Conservation (phyloP, 2,329 filamentous ascomycete genomes). For the Bipolaris sorokiniana region DNA sequence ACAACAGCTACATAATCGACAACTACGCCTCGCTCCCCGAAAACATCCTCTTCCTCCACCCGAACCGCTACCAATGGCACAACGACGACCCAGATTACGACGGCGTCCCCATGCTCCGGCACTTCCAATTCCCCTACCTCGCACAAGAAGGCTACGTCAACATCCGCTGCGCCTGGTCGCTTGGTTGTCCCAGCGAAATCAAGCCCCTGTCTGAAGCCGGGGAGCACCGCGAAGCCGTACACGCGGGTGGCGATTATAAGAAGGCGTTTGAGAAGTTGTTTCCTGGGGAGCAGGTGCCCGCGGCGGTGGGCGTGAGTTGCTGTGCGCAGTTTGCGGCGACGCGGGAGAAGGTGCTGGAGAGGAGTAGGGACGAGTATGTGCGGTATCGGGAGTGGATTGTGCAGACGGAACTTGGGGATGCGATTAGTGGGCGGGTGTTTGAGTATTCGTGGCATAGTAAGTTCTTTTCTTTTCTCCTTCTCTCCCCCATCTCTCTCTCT, state of each 20-base stretch:
- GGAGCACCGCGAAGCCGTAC: conserved; percentile 52
- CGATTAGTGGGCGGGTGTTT: conserved; percentile 60
- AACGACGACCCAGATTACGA: conserved; percentile 61
- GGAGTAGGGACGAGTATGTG: conserved; percentile 57
- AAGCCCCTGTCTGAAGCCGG: conserved; percentile 52
- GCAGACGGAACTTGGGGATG: conserved; percentile 55
- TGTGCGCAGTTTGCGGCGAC: conserved; percentile 64
- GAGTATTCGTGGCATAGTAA: conserved; percentile 67
- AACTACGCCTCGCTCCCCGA: conserved; percentile 51
- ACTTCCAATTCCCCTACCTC: conserved; percentile 58
- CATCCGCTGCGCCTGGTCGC: conserved; percentile 59
- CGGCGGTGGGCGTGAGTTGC: conserved; percentile 58
- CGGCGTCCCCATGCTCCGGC: conserved; percentile 56
- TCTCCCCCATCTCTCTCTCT: too few species aligned
- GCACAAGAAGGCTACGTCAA: conserved; percentile 60
- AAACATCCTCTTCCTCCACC: conserved; percentile 52
- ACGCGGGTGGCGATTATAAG: conserved; percentile 58
- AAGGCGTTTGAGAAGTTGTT: conserved; percentile 59
- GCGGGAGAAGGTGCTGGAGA: conserved; percentile 53
- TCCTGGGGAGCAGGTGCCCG: conserved; percentile 49
- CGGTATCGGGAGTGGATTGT: conserved; percentile 58
- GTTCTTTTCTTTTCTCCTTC: conserved; percentile 19
- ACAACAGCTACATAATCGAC: conserved; percentile 51
- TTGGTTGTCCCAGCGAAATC: conserved; percentile 60
- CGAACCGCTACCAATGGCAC: conserved; percentile 55